A percentile compares a stretch with the other conserved stretches of the same genome.
phyloP scores from a whole-genome alignment of 306 rosid genomes.

The Malus domestica region ASM211411v1 NC_041790.1:12668501-12669000 shows the following conservation, averaged over 20 bases:
- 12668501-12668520: neutral
- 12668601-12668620: slow-evolving; percentile 70
- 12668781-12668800: neutral
- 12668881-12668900: neutral
- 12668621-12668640: slow-evolving; percentile 58
- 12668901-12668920: neutral
- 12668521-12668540: neutral
- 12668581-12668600: slow-evolving; percentile 77
- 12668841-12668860: neutral
- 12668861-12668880: neutral
- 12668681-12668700: slow-evolving; percentile 59
- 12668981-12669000: too few species aligned
- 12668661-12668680: slow-evolving; percentile 68
- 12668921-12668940: neutral
- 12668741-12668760: slow-evolving; percentile 26
- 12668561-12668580: neutral
- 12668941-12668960: neutral
- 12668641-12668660: slow-evolving; percentile 77
- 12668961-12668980: neutral
- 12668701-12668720: slow-evolving; percentile 78
- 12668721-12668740: slow-evolving; percentile 77
- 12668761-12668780: neutral
- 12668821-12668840: neutral
- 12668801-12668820: neutral
- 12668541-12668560: neutral